phyloP scores from a whole-genome alignment of 2,329 filamentous ascomycete species.

The Pseudogymnoascus sp. region DNA sequence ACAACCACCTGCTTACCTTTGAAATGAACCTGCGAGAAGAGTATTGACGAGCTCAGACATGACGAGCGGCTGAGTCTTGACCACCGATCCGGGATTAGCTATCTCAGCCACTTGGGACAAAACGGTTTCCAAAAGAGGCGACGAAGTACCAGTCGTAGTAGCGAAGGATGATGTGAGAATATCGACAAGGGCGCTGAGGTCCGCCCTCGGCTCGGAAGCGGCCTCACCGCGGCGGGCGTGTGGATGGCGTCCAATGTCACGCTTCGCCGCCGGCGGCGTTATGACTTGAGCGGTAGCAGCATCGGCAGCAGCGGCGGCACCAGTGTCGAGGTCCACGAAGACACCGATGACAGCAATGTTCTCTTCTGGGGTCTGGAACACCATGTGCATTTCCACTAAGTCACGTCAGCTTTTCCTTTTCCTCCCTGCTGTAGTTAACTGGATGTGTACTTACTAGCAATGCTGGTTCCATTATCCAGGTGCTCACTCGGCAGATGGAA shows the following conservation, averaged over 20 bases:
- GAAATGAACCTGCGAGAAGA: slow-evolving; percentile 18
- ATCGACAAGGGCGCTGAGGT: not conserved
- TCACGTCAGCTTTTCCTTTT: slow-evolving; percentile 8
- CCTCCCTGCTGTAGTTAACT: not conserved
- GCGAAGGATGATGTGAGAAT: slow-evolving; percentile 32
- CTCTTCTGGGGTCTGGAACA: slow-evolving; percentile 40
- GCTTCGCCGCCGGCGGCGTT: slow-evolving; percentile 4
- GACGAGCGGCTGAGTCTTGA: slow-evolving; percentile 35
- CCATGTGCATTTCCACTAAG: slow-evolving; percentile 51
- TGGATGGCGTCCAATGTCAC: slow-evolving; percentile 14
- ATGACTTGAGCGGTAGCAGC: slow-evolving; percentile 16
- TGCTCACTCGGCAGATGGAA: slow-evolving; percentile 57
- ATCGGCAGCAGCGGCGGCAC: slow-evolving; percentile 17
- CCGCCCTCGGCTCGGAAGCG: not conserved
- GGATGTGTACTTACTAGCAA: slow-evolving; percentile 34
- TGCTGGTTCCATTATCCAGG: slow-evolving; percentile 37
- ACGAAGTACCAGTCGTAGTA: slow-evolving; percentile 30
- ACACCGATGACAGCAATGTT: slow-evolving; percentile 39
- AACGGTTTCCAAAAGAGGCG: slow-evolving; percentile 40
- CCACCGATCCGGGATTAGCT: slow-evolving; percentile 35
- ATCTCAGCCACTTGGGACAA: slow-evolving; percentile 38
- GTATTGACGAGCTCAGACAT: slow-evolving; percentile 38
- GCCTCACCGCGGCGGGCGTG: slow-evolving; percentile 7
- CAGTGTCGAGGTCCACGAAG: slow-evolving; percentile 36
- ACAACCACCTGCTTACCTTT: slow-evolving; percentile 14